A percentile compares a stretch with the other conserved stretches of the same genome.
Evolutionary conservation across 352 stramenopile species (phyloP).

Genomic region (Ophiocytium majus): DNA sequence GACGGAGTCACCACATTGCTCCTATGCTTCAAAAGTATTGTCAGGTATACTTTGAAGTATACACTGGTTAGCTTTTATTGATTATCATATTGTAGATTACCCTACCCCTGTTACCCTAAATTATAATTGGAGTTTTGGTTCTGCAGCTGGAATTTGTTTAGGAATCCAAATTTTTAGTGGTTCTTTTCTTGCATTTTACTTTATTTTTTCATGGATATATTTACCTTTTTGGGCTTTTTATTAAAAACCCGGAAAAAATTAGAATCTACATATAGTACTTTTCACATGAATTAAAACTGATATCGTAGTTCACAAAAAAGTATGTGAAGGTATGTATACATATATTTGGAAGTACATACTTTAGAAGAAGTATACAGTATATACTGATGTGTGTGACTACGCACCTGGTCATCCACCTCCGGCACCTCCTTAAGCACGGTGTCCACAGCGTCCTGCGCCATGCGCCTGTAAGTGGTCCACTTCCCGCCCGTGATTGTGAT

Average conservation of each 20-base stretch:
- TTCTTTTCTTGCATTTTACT: background rate
- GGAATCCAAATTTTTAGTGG: constrained; percentile 12
- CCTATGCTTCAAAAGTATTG: too few species aligned
- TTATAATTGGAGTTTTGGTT: constrained; percentile 18
- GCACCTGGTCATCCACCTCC: constrained; percentile 15
- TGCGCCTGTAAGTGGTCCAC: constrained; percentile 93
- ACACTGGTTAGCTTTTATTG: constrained; percentile 8
- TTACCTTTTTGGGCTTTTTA: background rate
- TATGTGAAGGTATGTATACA: background rate
- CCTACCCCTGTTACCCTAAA: background rate
- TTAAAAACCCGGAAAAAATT: background rate
- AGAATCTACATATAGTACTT: too few species aligned
- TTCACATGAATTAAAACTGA: background rate
- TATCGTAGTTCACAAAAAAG: background rate
- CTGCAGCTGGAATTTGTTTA: constrained; percentile 12
- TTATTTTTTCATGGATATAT: constrained; percentile 5
- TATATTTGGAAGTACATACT: background rate
- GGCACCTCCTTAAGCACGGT: constrained; percentile 11
- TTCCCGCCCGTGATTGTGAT: constrained; percentile 92
- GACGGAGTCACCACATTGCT: too few species aligned
- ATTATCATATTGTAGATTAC: constrained; percentile 9
- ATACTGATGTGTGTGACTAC: too few species aligned
- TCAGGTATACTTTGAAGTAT: too few species aligned
- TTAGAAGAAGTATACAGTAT: too few species aligned
- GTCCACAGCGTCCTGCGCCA: constrained; percentile 90